Evolutionary conservation across 768 basidiomycete genomes (phyloP).

Genomic region (Neoboletus subvelutipes): DNA sequence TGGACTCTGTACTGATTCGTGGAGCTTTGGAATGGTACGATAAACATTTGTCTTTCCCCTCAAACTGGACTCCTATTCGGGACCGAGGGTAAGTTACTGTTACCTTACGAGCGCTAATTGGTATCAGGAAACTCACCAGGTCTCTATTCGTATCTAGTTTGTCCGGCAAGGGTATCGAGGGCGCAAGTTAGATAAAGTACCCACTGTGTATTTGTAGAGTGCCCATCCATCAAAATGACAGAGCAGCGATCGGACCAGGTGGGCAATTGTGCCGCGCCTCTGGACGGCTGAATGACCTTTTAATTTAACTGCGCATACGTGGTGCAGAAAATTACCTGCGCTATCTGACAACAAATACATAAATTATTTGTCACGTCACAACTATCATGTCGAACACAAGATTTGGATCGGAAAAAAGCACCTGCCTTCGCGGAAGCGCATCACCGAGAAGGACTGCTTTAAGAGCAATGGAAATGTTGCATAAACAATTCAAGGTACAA

Average conservation of each 20-base stretch:
- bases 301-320: neutral
- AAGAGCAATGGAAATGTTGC: neutral
- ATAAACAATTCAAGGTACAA: neutral
- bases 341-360: neutral
- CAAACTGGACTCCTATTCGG: neutral
- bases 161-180: neutral
- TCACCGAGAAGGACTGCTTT: neutral
- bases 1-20: neutral
- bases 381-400: neutral
- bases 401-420: neutral
- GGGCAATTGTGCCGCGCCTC: neutral
- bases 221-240: neutral
- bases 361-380: neutral
- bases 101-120: neutral
- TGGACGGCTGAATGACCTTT: neutral
- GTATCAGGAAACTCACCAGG: neutral
- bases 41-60: no score
- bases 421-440: neutral
- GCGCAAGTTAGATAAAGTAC: neutral
- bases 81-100: neutral
- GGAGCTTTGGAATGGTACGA: neutral
- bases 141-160: neutral
- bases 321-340: neutral
- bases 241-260: neutral
- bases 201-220: neutral